A percentile compares a stretch with the other conserved stretches of the same genome.
Conservation (phyloP, 768 basidiomycete genomes). For the Guyanaporus albipodus region DNA sequence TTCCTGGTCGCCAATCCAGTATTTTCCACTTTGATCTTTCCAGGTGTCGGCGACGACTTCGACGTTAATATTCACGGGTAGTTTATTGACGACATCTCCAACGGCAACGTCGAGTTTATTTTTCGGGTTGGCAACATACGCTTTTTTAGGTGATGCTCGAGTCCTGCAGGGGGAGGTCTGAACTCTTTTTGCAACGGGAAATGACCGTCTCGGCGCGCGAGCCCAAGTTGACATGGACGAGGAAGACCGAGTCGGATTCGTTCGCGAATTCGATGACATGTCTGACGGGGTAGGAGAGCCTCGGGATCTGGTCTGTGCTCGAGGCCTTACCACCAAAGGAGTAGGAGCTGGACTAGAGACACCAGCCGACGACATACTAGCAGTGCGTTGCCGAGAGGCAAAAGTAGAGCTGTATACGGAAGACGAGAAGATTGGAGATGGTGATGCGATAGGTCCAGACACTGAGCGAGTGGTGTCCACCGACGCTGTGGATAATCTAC, state of each 20-base stretch:
- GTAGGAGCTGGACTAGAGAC: conserved; percentile 33
- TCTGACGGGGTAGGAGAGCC: conserved; percentile 66
- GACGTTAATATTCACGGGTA: conserved; percentile 80
- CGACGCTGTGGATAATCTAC: conserved; percentile 46
- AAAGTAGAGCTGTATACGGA: conserved; percentile 62
- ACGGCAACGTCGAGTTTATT: conserved; percentile 91
- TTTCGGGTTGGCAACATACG: conserved; percentile 85
- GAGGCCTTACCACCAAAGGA: conserved; percentile 33
- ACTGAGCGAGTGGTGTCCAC: conserved; percentile 57
- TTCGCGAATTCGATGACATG: conserved; percentile 47
- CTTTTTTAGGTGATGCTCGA: conserved; percentile 45
- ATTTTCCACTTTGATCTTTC: conserved; percentile 92
- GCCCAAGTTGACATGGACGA: conserved; percentile 61
- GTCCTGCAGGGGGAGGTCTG: conserved; percentile 47
- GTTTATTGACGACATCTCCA: conserved; percentile 85
- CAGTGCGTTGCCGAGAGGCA: conserved; percentile 79
- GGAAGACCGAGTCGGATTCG: conserved; percentile 39
- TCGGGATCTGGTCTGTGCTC: conserved; percentile 42
- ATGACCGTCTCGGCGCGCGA: conserved; percentile 62
- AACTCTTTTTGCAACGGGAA: conserved; percentile 41
- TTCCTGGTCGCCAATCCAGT: conserved; percentile 93
- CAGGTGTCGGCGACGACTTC: conserved; percentile 80
- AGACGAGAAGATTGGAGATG: conserved; percentile 30
- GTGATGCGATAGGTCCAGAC: conserved; percentile 58
- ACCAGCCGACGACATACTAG: conserved; percentile 54